Evolutionary conservation across 225 moss, liverwort and hornwort species (phyloP), one percentile per base, ranked within the genome.

Genomic region (Physcomitrellopsis africana): DNA sequence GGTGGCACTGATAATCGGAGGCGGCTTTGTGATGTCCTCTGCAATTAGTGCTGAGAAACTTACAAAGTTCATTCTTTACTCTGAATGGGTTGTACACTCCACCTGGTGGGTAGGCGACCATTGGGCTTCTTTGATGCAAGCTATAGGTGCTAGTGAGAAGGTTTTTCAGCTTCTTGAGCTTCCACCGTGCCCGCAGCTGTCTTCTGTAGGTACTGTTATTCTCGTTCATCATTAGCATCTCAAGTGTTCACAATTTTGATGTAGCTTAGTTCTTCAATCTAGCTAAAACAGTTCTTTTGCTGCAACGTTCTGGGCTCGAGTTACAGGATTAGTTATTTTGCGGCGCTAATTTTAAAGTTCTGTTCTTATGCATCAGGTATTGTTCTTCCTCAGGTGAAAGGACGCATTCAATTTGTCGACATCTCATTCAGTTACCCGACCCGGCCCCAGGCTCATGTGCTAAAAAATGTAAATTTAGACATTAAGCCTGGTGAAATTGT

Each of bases 31-130:
- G 29, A 92, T 92, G 92, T 73, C 85, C 29, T 89, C 89, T 26
- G 67, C 73, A 11, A 92, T 92, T 61, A 78, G 77, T 78, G 89
- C 92, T 19, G 92, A 92, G 72, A 82, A 92, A 69, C 92, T 92
- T 56, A 92, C 89, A 41, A 92, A 89, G 79, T 92, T 87, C 65
- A 83, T 89, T 51, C 72, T 92, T 37, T 92, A 92, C 70, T 89
- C 92, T 60, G 92, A 92, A 77, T 92, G 92, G 92, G 92, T 92
- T 46, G 87, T 92, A 65, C 92, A 89, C 67, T 92, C 89, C 13
- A 89, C 89, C 11, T 92, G 92, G 92, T 92, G 92, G 92, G 89
- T 92, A 73, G 89, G 92, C 67, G 89, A 92, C 81, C 92, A 92
- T 69, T 92, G 92, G 92, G 89, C 89, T 63, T 84, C 87, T 42